Base-by-base conservation (phyloP, 2,329 filamentous ascomycete species). In the Teratosphaeria epicoccoides region DNA sequence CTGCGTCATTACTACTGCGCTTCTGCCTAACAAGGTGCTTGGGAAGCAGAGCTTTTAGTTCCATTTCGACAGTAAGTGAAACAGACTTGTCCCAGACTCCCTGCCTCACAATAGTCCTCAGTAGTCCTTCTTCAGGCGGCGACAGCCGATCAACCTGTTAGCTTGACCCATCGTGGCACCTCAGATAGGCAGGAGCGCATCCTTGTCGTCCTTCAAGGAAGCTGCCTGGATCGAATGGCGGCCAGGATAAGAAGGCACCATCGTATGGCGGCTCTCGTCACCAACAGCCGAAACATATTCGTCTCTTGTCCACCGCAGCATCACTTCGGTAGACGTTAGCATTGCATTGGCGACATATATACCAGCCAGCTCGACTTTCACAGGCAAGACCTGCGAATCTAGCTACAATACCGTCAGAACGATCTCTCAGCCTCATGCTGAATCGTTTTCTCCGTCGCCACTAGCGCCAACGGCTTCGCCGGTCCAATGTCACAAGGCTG, bases 1-100 rank as follows among this genome's bases (percentile, higher is more conserved):
- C 0, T 79, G 76, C 57, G 75, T 78, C 0, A 53, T 80, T 0
- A 75, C 68, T 0, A 77, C 74, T n/a, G 68, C 72, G 2, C 54
- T 78, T 25, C 59, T 80, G 58, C 77, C 77, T 1, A 71, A 63
- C 17, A 66, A 61, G 52, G 50, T 61, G 45, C 40, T 71, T 6
- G 68, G 68, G 4, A 56, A 54, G 51, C 61, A 68, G 59, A 70
- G 66, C 54, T 59, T 67, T 56, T 66, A 55, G 33, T n/a, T 17
- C 33, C 6, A 20, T 6, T 7, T 40, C 33, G n/a, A 40, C 33
- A 40, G 33, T 40, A 1, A 4, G 4, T 17, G 33, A 40, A 40
- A 17, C 5, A 17, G 1, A 6, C 20, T 20, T 1, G 3, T 40
- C 33, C 14, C 14, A 40, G 1, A 14, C n/a, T 17, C 33, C 9